A percentile compares a stretch with the other conserved stretches of the same genome.
Evolutionary conservation across 1,284 basidiomycete species (phyloP).

Genomic region (Pterula multifida): DNA sequence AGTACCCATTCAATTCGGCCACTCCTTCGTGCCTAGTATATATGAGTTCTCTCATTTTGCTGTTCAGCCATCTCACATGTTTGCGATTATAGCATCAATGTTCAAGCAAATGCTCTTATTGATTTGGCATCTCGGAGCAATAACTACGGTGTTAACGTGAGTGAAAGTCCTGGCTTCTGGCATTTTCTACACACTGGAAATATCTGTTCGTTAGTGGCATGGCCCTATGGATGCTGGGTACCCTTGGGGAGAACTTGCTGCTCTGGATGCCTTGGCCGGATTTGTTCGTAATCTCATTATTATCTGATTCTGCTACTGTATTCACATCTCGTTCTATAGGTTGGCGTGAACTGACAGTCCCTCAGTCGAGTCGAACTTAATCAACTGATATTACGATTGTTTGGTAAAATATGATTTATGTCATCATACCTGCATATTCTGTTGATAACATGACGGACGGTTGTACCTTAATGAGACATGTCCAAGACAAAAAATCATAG

Average conservation of each 20-base stretch:
- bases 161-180: not conserved
- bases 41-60: not conserved
- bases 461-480: too few species aligned
- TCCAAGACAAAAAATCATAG: too few species aligned
- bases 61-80: not conserved
- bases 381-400: too few species aligned
- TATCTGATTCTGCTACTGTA: too few species aligned
- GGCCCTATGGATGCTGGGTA: not conserved
- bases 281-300: not conserved
- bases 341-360: too few species aligned
- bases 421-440: too few species aligned
- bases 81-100: not conserved
- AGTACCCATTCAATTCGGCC: not conserved
- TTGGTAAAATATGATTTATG: too few species aligned
- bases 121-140: not conserved
- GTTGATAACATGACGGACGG: too few species aligned
- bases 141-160: not conserved
- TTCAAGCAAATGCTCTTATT: not conserved
- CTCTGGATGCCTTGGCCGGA: not conserved
- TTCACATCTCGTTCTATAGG: too few species aligned
- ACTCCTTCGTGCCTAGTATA: not conserved
- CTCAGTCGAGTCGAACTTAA: too few species aligned
- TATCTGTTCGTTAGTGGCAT: not conserved
- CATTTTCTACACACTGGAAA: too few species aligned
- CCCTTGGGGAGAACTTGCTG: constrained; percentile 1